Evolutionary conservation across 176 grass and related monocot species (phyloP), one percentile per base, ranked within the genome.

Genomic region (Secale cereale): DNA sequence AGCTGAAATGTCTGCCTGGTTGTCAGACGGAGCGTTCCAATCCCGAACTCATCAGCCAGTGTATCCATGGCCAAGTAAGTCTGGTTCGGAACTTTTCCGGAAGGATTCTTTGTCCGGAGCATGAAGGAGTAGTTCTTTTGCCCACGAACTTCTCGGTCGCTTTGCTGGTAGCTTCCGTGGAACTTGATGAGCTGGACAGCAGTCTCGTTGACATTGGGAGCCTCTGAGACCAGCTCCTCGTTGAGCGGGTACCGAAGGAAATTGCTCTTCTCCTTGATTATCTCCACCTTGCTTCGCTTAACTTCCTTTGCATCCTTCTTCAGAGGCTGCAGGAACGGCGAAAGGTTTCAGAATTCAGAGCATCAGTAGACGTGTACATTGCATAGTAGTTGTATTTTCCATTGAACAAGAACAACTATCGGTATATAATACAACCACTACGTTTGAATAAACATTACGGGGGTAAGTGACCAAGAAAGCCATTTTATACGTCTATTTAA

Each of bases 71-170:
- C 88, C 73, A 99, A 77, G 82, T 99, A 99, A 36, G 94, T 92
- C 68, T 89, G 87, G 83, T 99, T 99, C 0, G 94, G 79, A 67
- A 99, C 97, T 82, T 96, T 99, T 15, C 97, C 97, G 77, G 74
- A 99, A 30, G 97, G 94, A 66, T 99, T 99, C 84, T 99, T 99
- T 22, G 97, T 99, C 9, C 97, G 91, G 72, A 99, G 94, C 97
- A 99, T 99, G 71, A 99, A 99, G 0, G 91, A 92, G 88, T 99
- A 99, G 39, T 92, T 88, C 89, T 94, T 99, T 30, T 91, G 82
- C 40, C 91, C 91, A 1, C 97, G 93, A 6, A 91, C 91, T 72
- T 94, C 97, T 26, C 97, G 89, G 63, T 99, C 79, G 22, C 85
- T 96, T 67, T 99, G 97, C 70, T 96, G 97, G 61, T 99, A 99